phyloP scores from a whole-genome alignment of 352 stramenopile species.

The Thalassiosira hispida region DNA sequence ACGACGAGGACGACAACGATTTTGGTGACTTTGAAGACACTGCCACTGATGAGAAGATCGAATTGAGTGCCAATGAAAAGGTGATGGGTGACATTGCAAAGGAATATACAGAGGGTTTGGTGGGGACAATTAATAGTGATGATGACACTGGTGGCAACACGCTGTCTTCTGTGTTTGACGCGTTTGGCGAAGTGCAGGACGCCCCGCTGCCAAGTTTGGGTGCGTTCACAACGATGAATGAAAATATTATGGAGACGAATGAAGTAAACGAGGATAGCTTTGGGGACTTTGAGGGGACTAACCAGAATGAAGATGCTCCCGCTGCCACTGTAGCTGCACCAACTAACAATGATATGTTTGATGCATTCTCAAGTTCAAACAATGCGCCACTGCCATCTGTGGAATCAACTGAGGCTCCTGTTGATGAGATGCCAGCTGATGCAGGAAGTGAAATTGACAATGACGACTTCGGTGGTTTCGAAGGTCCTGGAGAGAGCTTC shows the following conservation, averaged over 20 bases:
- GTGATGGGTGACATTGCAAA: neutral
- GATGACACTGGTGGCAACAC: neutral
- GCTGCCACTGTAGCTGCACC: neutral
- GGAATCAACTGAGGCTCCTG: neutral
- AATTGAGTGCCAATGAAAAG: conserved; percentile 1
- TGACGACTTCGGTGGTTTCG: neutral
- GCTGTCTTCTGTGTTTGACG: conserved; percentile 29
- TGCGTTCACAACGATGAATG: conserved; percentile 4
- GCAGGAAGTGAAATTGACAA: too few species aligned
- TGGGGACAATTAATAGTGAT: neutral
- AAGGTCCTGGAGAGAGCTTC: neutral
- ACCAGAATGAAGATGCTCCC: neutral
- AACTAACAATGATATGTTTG: neutral
- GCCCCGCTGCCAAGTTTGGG: conserved; percentile 45
- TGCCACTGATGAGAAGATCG: neutral
- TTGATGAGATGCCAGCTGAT: neutral
- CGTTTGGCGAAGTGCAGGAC: conserved; percentile 42
- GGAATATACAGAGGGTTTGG: neutral
- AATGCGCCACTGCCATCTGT: neutral
- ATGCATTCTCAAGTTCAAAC: neutral
- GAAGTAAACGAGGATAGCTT: conserved; percentile 9
- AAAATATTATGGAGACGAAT: neutral
- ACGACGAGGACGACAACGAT: conserved; percentile 24
- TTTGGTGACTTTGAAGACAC: conserved; percentile 41
- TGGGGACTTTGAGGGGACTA: conserved; percentile 23